A percentile compares a stretch with the other conserved stretches of the same genome.
Evolutionary conservation across 2,329 filamentous ascomycete species (phyloP).

Genomic region (Exophiala spinifera): DNA sequence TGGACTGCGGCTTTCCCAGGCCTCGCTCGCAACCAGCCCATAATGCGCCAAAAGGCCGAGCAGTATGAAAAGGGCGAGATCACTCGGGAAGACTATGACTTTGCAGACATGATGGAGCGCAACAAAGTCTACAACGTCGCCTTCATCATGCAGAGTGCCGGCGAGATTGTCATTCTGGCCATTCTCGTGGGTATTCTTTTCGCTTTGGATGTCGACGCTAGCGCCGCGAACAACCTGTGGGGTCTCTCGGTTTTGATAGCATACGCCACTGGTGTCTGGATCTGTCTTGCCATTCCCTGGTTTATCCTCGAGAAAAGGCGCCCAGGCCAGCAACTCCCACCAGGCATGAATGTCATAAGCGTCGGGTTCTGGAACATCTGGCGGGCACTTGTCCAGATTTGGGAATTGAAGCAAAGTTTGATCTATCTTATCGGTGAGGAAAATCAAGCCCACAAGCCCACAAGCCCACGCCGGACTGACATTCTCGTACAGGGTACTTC

Average conservation of each 20-base stretch:
- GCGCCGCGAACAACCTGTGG: conserved; percentile 62
- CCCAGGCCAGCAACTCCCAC: conserved; percentile 53
- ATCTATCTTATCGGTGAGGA: conserved; percentile 59
- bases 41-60: conserved; percentile 50
- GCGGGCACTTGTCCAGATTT: conserved; percentile 58
- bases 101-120: conserved; percentile 59
- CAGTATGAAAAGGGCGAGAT: conserved; percentile 53
- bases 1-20: conserved; percentile 65
- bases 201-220: conserved; percentile 58
- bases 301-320: conserved; percentile 63
- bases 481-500: conserved; percentile 59
- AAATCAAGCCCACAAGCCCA: too few species aligned
- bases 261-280: conserved; percentile 63
- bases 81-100: conserved; percentile 58
- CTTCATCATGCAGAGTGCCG: conserved; percentile 62
- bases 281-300: conserved; percentile 64
- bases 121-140: conserved; percentile 62
- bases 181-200: conserved; percentile 64
- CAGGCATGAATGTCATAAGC: conserved; percentile 48
- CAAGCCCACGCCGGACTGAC: too few species aligned
- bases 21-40: conserved; percentile 53
- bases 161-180: conserved; percentile 62
- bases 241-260: conserved; percentile 64
- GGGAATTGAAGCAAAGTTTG: conserved; percentile 63
- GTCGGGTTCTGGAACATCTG: conserved; percentile 62